phyloP scores from a whole-genome alignment of 306 rosid genomes.

The Pterocarpus santalinus region DNA sequence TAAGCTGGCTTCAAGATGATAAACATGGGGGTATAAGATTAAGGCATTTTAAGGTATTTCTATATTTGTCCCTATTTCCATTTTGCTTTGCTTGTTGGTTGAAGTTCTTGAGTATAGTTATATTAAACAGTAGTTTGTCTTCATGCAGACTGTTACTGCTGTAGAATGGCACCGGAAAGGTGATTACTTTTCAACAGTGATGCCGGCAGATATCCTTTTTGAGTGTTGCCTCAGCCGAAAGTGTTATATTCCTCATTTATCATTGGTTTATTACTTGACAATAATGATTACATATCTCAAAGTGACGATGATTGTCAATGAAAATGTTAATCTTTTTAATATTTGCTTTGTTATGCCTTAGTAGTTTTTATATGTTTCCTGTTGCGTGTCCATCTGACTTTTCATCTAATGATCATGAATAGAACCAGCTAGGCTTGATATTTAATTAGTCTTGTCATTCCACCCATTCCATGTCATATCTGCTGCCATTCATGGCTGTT shows the following conservation, averaged over 20 bases:
- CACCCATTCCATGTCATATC: slow-evolving; percentile 8
- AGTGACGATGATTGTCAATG: not conserved
- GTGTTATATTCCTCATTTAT: slow-evolving; percentile 17
- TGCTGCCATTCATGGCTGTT: not conserved
- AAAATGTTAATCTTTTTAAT: not conserved
- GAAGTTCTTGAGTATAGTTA: slow-evolving; percentile 27
- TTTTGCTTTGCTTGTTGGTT: slow-evolving; percentile 23
- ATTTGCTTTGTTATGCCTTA: not conserved
- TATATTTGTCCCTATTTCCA: slow-evolving; percentile 40
- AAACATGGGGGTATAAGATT: slow-evolving; percentile 71
- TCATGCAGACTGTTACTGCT: slow-evolving; percentile 80
- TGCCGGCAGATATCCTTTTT: slow-evolving; percentile 96
- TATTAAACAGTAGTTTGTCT: slow-evolving; percentile 32
- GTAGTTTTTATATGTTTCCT: slow-evolving; percentile 1
- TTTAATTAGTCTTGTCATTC: slow-evolving; percentile 12
- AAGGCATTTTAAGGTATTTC: slow-evolving; percentile 84
- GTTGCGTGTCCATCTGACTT: not conserved
- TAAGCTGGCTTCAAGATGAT: slow-evolving; percentile 85
- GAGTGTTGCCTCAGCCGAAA: not conserved
- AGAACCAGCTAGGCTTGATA: slow-evolving; percentile 10
- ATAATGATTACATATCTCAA: slow-evolving; percentile 9
- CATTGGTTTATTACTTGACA: slow-evolving; percentile 33
- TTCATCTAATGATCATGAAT: slow-evolving; percentile 14
- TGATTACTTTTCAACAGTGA: slow-evolving; percentile 90
- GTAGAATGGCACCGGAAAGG: slow-evolving; percentile 98